Percentiles rank a stretch among this genome's conserved stretches.
phyloP scores from a whole-genome alignment of 306 rosid species.

The Sophora flavescens region DNA sequence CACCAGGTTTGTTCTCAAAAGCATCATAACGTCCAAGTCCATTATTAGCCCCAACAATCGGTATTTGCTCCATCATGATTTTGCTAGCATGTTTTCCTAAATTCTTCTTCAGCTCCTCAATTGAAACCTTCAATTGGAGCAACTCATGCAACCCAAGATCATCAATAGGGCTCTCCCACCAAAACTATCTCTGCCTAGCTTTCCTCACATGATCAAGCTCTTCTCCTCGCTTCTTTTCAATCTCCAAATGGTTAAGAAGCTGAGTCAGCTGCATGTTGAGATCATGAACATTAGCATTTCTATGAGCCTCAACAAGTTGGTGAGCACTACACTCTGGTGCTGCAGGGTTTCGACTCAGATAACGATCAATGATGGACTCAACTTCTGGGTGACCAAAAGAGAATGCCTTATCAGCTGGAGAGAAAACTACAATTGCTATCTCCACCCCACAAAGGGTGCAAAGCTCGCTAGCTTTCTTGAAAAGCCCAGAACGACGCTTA shows the following conservation, averaged over 20 bases:
- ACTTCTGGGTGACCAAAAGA: conserved; percentile 72
- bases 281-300: conserved; percentile 52
- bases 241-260: conserved; percentile 54
- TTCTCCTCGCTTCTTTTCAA: conserved; percentile 63
- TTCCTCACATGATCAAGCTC: conserved; percentile 55
- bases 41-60: conserved; percentile 34
- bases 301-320: conserved; percentile 49
- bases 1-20: conserved; percentile 41
- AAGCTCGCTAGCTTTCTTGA: conserved; percentile 79
- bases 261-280: conserved; percentile 59
- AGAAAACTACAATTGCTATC: conserved; percentile 67
- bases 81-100: conserved; percentile 50
- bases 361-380: conserved; percentile 61
- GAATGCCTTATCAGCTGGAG: conserved; percentile 71
- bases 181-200: conserved; percentile 50
- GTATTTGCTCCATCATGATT: conserved; percentile 43
- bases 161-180: conserved; percentile 70
- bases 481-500: conserved; percentile 70
- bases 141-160: conserved; percentile 58
- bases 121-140: conserved; percentile 46
- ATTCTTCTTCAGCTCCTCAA: conserved; percentile 68
- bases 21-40: conserved; percentile 38
- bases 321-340: conserved; percentile 21
- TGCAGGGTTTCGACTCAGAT: conserved; percentile 44
- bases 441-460: conserved; percentile 79